Percentiles rank a stretch among this genome's conserved stretches.
Conservation (phyloP, 2,329 filamentous ascomycete genomes). For the Eurotiales sp. region DNA sequence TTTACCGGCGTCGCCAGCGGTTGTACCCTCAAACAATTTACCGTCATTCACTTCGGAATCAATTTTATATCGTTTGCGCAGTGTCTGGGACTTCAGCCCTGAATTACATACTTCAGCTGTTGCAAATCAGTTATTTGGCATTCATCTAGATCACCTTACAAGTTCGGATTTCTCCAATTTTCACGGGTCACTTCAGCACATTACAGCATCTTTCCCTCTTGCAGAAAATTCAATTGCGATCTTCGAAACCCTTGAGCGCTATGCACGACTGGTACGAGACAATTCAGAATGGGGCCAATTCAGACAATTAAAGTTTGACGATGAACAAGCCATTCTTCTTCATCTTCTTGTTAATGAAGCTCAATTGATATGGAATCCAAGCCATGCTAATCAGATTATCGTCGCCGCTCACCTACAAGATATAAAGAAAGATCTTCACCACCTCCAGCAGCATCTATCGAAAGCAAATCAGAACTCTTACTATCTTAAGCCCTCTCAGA, state of each 20-base stretch:
- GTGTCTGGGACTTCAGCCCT: constrained; percentile 27
- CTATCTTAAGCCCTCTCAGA: constrained; percentile 38
- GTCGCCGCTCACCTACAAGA: constrained; percentile 35
- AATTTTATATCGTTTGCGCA: constrained; percentile 36
- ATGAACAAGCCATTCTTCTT: constrained; percentile 24
- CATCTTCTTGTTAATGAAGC: constrained; percentile 41
- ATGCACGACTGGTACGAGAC: constrained; percentile 30
- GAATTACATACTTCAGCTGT: constrained; percentile 13
- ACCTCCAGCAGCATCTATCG: constrained; percentile 30
- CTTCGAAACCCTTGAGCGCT: constrained; percentile 20
- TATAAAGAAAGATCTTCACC: constrained; percentile 33
- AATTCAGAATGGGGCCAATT: constrained; percentile 27
- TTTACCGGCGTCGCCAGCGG: constrained; percentile 39
- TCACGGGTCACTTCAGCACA: constrained; percentile 26
- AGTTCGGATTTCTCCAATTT: constrained; percentile 30
- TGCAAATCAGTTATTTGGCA: constrained; percentile 23
- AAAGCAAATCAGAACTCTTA: constrained; percentile 30
- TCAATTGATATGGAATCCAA: constrained; percentile 23
- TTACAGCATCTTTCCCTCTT: constrained; percentile 19
- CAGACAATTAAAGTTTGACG: background rate
- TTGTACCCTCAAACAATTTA: constrained; percentile 17
- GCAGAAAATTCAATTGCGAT: constrained; percentile 7
- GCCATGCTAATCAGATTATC: constrained; percentile 18
- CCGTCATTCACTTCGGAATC: constrained; percentile 38
- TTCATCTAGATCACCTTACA: constrained; percentile 37